Conservation (phyloP, 2,329 filamentous ascomycete species). For the Pseudogymnoascus sp. region DNA sequence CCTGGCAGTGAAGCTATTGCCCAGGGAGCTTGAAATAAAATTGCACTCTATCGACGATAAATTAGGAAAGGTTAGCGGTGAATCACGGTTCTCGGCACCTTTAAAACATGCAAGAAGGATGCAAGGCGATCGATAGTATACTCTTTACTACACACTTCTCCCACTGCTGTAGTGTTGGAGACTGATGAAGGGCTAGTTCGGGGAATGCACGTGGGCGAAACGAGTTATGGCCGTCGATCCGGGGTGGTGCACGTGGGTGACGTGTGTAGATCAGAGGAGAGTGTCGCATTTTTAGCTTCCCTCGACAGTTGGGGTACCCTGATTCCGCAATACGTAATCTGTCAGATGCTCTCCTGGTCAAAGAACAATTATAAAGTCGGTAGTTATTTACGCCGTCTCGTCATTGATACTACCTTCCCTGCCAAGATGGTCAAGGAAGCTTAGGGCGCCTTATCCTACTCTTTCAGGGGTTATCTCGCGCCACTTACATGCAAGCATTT, state of each 20-base stretch:
- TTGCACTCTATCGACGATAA: not conserved
- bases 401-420: not conserved
- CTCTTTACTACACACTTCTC: not conserved
- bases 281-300: not conserved
- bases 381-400: not conserved
- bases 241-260: not conserved
- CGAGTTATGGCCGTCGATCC: not conserved
- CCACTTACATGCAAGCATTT: not conserved
- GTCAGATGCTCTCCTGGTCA: not conserved
- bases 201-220: not conserved
- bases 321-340: not conserved
- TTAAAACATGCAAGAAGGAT: not conserved
- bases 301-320: not conserved
- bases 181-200: not conserved
- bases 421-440: not conserved
- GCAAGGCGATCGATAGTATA: not conserved
- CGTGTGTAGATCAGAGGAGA: not conserved
- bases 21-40: not conserved
- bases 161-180: not conserved
- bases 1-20: not conserved
- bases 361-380: not conserved
- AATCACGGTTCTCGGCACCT: not conserved
- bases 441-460: not conserved
- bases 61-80: not conserved
- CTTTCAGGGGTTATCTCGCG: not conserved